These are phyloP conservation scores for Irpex sp. DNA, from an alignment of 1,284 basidiomycete species.

Conservation along the genomic window DNA sequence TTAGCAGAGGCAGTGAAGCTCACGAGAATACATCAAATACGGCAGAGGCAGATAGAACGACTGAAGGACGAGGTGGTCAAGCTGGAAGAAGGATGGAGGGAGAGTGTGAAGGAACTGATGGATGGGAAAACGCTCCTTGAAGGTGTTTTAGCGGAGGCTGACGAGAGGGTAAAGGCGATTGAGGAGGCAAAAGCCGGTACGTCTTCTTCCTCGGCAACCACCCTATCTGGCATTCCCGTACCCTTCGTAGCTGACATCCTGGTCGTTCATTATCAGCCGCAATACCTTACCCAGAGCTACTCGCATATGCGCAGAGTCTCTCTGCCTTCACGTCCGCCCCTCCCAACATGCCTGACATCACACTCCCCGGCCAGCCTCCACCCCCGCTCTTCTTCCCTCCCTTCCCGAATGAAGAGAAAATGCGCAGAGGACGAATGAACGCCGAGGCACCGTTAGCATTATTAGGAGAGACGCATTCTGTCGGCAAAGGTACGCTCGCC, in stretches of 20 bases:
- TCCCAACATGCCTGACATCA: slow-evolving; percentile 74
- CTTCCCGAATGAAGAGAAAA: slow-evolving; percentile 84
- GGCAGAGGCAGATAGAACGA: slow-evolving; percentile 67
- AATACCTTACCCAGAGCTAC: slow-evolving; percentile 74
- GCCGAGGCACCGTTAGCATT: slow-evolving; percentile 71
- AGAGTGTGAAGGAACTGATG: slow-evolving; percentile 59
- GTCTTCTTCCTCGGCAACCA: slow-evolving; percentile 14
- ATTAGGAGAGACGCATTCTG: slow-evolving; percentile 74
- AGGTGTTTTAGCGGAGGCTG: slow-evolving; percentile 65
- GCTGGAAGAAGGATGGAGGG: slow-evolving; percentile 63
- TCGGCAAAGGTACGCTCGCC: slow-evolving; percentile 59
- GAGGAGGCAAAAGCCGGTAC: slow-evolving; percentile 67
- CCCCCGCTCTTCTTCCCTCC: slow-evolving; percentile 79
- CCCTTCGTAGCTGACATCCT: not conserved
- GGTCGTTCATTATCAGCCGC: slow-evolving; percentile 42
- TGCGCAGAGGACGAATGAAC: slow-evolving; percentile 75
- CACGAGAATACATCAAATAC: slow-evolving; percentile 69
- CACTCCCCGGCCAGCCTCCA: slow-evolving; percentile 62
- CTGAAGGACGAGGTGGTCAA: slow-evolving; percentile 66
- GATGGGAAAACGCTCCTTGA: slow-evolving; percentile 64
- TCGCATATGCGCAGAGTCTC: slow-evolving; percentile 76
- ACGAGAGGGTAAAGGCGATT: slow-evolving; percentile 64
- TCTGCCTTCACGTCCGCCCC: slow-evolving; percentile 82
- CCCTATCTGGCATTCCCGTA: not conserved
- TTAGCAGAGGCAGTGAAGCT: slow-evolving; percentile 61